Evolutionary conservation across 2,329 filamentous ascomycete genomes (phyloP).

Genomic region (Paraphaeosphaeria sporulosa): DNA sequence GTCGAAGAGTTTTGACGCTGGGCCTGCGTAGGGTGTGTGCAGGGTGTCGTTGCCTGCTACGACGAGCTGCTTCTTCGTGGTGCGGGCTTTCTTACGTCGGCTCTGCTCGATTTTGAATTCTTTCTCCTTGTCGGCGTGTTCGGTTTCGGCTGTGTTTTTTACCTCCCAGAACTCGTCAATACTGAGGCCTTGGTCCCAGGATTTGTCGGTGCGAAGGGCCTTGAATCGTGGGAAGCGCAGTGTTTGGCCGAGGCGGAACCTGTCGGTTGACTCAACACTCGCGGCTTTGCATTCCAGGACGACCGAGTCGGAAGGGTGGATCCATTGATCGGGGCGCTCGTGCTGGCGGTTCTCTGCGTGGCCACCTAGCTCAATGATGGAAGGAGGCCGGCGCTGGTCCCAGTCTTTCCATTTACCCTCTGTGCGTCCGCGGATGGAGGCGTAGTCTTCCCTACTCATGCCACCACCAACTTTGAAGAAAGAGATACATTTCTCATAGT

Average conservation of each 20-base stretch:
- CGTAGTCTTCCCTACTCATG: constrained; percentile 84
- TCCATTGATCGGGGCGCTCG: constrained; percentile 91
- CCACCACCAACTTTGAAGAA: constrained; percentile 99
- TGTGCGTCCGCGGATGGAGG: constrained; percentile 80
- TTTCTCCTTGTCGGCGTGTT: constrained; percentile 71
- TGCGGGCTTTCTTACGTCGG: constrained; percentile 69
- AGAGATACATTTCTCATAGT: constrained; percentile 82
- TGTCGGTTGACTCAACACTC: constrained; percentile 75
- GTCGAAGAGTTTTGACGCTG: constrained; percentile 72
- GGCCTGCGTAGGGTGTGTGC: constrained; percentile 62
- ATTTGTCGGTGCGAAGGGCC: constrained; percentile 78
- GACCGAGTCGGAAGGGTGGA: constrained; percentile 84
- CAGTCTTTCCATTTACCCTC: constrained; percentile 92
- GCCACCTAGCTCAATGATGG: constrained; percentile 81
- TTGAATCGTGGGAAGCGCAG: constrained; percentile 93
- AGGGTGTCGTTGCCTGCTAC: constrained; percentile 71
- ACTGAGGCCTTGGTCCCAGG: constrained; percentile 82
- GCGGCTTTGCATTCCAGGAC: constrained; percentile 91
- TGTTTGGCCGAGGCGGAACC: constrained; percentile 79
- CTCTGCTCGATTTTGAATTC: constrained; percentile 75
- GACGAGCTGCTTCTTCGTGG: constrained; percentile 71
- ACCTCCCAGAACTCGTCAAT: constrained; percentile 79
- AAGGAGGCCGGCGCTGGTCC: constrained; percentile 79
- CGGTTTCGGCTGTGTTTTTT: constrained; percentile 72
- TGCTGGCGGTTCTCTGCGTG: constrained; percentile 69